Conservation (phyloP, 2,329 filamentous ascomycete genomes). For the Microcyclospora pomicola region DNA sequence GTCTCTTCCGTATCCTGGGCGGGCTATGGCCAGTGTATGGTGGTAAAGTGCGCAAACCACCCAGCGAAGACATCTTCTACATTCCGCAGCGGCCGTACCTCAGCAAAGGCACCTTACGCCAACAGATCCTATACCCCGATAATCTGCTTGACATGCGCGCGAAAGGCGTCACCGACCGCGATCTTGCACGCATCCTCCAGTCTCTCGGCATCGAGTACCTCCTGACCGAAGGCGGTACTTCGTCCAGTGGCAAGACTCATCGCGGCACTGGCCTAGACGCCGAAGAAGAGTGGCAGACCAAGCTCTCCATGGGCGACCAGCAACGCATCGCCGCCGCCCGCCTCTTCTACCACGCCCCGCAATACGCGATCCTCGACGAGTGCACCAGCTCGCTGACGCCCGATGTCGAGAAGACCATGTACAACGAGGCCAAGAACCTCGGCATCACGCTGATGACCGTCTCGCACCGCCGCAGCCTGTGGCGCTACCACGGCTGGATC, state of each 20-base stretch:
- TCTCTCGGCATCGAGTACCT: slow-evolving; percentile 74
- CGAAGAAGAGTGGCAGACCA: slow-evolving; percentile 92
- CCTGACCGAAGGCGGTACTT: slow-evolving; percentile 36
- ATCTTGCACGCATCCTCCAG: slow-evolving; percentile 62
- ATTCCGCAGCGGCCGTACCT: slow-evolving; percentile 93
- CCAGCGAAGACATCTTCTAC: slow-evolving; percentile 91
- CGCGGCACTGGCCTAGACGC: slow-evolving; percentile 59
- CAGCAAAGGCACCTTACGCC: slow-evolving; percentile 77
- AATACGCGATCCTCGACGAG: slow-evolving; percentile 92
- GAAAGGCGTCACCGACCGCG: slow-evolving; percentile 67
- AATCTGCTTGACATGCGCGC: slow-evolving; percentile 73
- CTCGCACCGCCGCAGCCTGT: slow-evolving; percentile 75
- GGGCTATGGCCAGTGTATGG: slow-evolving; percentile 97
- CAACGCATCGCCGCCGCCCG: slow-evolving; percentile 95
- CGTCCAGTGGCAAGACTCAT: slow-evolving; percentile 7
- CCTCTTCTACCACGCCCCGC: slow-evolving; percentile 82
- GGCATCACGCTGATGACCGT: slow-evolving; percentile 97
- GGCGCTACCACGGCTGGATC: slow-evolving; percentile 93
- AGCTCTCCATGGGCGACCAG: slow-evolving; percentile 81
- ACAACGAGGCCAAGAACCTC: slow-evolving; percentile 82
- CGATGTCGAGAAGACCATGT: slow-evolving; percentile 91
- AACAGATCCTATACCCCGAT: slow-evolving; percentile 96
- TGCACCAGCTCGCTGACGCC: slow-evolving; percentile 92
- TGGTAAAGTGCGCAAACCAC: slow-evolving; percentile 80
- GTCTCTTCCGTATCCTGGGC: slow-evolving; percentile 87